Evolutionary conservation across 192 early-diverging fungal species (phyloP).

Genomic region (Linnemannia zychae): DNA sequence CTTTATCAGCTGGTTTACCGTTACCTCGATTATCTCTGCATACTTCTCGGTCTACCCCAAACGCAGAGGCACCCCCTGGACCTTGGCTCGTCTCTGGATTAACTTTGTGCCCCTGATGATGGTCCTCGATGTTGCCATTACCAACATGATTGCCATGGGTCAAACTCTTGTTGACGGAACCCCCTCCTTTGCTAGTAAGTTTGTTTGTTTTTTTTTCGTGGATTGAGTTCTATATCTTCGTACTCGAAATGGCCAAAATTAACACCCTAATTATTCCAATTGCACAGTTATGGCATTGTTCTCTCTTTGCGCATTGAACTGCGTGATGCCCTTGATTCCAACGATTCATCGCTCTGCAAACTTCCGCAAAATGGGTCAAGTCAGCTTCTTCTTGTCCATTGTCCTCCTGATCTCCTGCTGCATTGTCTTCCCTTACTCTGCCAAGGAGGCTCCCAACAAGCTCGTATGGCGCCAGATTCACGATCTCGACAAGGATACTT

Average conservation of each 20-base stretch:
- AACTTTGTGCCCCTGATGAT: slow-evolving; percentile 55
- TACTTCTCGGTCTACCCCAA: slow-evolving; percentile 34
- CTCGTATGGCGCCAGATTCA: slow-evolving; percentile 60
- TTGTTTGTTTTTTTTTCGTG: no score
- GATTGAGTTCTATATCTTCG: neutral
- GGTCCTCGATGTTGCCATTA: slow-evolving; percentile 56
- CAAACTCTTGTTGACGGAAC: slow-evolving; percentile 67
- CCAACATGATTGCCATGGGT: slow-evolving; percentile 60
- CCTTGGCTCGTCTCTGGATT: slow-evolving; percentile 45
- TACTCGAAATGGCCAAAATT: neutral
- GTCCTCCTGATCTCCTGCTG: slow-evolving; percentile 49
- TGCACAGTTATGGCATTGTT: slow-evolving; percentile 58
- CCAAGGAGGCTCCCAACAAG: slow-evolving; percentile 58
- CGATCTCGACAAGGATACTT: slow-evolving; percentile 41
- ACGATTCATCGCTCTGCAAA: slow-evolving; percentile 59
- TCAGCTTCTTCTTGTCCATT: slow-evolving; percentile 44
- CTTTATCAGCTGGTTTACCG: slow-evolving; percentile 56
- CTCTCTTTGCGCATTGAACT: slow-evolving; percentile 49
- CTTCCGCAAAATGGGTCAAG: slow-evolving; percentile 28
- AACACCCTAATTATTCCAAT: neutral
- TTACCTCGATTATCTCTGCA: slow-evolving; percentile 45
- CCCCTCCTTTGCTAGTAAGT: slow-evolving; percentile 62
- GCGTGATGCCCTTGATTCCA: slow-evolving; percentile 60
- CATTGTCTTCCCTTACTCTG: slow-evolving; percentile 55
- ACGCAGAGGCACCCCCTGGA: slow-evolving; percentile 38